Conservation (phyloP, 257 asterid species). For the Solanum microdontum region DNA sequence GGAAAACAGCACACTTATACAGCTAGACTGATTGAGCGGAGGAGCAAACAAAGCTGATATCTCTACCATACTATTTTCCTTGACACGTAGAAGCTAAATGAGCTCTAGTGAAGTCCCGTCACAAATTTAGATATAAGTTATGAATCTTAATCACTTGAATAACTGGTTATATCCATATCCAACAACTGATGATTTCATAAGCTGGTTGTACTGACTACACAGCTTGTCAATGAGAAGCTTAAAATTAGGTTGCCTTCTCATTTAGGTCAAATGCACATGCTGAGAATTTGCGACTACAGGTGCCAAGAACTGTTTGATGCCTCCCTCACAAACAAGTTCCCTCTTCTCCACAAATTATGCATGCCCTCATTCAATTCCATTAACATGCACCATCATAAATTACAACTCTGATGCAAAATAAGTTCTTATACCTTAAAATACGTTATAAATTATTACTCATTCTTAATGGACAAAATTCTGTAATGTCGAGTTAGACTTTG, state of each 20-base stretch:
- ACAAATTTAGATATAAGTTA: neutral
- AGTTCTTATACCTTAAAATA: neutral
- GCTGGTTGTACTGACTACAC: neutral
- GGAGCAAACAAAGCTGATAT: neutral
- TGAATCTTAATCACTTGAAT: neutral
- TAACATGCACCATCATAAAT: neutral
- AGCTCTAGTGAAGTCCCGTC: neutral
- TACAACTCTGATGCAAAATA: neutral
- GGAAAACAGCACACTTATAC: neutral
- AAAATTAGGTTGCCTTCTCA: neutral
- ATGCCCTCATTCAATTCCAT: neutral
- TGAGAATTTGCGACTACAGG: neutral
- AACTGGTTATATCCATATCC: neutral
- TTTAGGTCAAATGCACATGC: neutral
- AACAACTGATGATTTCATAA: neutral
- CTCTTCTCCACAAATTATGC: neutral
- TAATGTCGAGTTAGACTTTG: neutral
- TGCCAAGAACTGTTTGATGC: neutral
- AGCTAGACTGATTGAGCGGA: neutral
- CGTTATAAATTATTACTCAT: neutral
- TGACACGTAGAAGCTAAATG: neutral
- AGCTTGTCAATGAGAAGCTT: neutral
- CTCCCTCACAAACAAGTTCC: neutral
- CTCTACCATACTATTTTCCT: neutral
- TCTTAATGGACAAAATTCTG: neutral